phyloP scores from a whole-genome alignment of 1,139 yeast genomes.

The Zygosaccharomyces sapae region DNA sequence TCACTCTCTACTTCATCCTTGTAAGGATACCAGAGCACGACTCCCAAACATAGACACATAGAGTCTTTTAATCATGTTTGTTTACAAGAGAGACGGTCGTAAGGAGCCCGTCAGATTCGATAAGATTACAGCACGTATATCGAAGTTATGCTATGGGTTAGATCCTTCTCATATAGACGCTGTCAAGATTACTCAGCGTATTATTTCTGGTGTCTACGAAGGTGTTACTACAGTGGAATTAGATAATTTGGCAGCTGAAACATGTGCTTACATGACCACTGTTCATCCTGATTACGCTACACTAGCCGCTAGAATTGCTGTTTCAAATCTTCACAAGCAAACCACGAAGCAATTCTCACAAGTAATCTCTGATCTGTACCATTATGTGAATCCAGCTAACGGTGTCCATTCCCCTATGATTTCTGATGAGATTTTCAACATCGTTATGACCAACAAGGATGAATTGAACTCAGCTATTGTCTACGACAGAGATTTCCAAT shows the following conservation, averaged over 20 bases:
- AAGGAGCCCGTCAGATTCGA: conserved; percentile 84
- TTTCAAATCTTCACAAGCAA: conserved; percentile 92
- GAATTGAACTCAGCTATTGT: conserved; percentile 77
- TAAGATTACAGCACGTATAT: conserved; percentile 62
- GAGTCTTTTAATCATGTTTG: conserved; percentile 41
- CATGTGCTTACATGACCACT: conserved; percentile 97
- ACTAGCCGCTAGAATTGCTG: conserved; percentile 94
- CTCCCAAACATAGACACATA: not conserved
- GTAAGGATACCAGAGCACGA: not conserved
- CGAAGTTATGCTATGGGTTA: conserved; percentile 73
- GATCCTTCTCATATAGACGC: conserved; percentile 83
- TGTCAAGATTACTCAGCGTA: conserved; percentile 82
- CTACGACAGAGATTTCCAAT: conserved; percentile 77
- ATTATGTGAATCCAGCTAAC: conserved; percentile 71
- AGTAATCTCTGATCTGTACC: conserved; percentile 64
- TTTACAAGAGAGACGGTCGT: conserved; percentile 68
- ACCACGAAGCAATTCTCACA: conserved; percentile 85
- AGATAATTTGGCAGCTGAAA: conserved; percentile 95
- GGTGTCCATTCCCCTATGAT: conserved; percentile 74
- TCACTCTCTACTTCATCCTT: not conserved
- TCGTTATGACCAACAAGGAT: conserved; percentile 60
- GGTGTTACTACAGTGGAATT: conserved; percentile 95
- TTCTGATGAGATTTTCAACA: conserved; percentile 62
- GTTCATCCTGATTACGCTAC: conserved; percentile 96
- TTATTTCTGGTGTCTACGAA: conserved; percentile 85